These are phyloP conservation scores for Thraustochytrium aureum DNA, from an alignment of 352 stramenopile genomes.

Conservation along the genomic window DNA sequence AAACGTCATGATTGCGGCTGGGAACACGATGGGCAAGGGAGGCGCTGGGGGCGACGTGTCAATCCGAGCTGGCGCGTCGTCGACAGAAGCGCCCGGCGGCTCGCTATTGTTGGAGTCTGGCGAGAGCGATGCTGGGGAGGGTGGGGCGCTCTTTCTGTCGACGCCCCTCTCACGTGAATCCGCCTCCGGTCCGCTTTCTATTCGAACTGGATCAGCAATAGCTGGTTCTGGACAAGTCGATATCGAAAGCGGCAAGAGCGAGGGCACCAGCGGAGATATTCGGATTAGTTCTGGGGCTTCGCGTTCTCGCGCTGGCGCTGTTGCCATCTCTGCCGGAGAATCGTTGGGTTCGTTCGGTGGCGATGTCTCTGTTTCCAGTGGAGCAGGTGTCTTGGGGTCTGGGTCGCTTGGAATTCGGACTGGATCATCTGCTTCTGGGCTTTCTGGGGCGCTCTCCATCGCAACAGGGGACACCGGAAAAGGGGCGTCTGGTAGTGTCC, in stretches of 20 bases:
- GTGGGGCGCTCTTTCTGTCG: too few relatives aligned
- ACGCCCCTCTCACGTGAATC: too few relatives aligned
- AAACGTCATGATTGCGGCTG: background rate
- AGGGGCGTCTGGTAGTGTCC: too few relatives aligned
- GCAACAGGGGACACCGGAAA: background rate
- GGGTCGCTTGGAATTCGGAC: background rate
- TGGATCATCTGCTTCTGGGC: background rate
- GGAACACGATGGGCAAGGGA: background rate
- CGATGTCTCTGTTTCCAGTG: background rate
- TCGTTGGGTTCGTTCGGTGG: background rate
- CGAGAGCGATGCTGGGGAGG: background rate
- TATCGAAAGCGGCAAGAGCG: background rate
- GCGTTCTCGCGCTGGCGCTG: background rate
- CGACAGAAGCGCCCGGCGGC: background rate
- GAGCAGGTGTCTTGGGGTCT: background rate
- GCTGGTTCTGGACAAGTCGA: background rate
- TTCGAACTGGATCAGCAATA: too few relatives aligned
- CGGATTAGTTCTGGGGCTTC: background rate
- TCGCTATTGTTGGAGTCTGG: background rate
- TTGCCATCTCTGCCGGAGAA: background rate
- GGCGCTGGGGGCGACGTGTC: background rate
- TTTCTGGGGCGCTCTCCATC: background rate
- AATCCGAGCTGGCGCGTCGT: background rate
- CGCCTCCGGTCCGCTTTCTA: too few relatives aligned
- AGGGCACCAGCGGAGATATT: background rate